Base-by-base conservation (phyloP, 2,329 filamentous ascomycete genomes). In the Alternaria sp. region DNA sequence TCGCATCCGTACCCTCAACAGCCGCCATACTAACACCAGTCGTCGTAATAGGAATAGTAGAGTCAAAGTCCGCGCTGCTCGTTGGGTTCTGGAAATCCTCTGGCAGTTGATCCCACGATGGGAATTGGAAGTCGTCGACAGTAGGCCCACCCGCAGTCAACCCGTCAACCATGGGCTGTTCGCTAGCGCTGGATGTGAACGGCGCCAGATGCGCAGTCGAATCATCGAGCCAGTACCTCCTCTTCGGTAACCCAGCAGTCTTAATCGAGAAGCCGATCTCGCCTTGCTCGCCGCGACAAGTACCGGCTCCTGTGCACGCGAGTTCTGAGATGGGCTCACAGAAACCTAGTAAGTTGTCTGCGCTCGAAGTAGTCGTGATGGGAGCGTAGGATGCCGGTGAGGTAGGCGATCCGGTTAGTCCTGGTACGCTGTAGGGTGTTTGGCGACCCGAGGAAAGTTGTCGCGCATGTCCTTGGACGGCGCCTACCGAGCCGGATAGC, bases 61-160 rank as follows among this genome's bases (percentile, higher is more conserved):
- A 49, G 13, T 64, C 49, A 6, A 71, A 66, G 8, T 57, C 69
- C 2, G 73, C 66, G 30, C 69, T 76, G 5, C 70, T 71, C 0
- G 64, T 67, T 26, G 70, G 67, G 12, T 74, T 67, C 30, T 75
- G 67, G 23, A 77, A 72, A 10, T 70, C 69, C 12, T 52, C 55
- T 1, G 69, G 72, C 1, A 77, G 43, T 57, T 75, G 70, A 49
- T 74, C 75, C 75, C 74, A 78, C 9, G 64, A 69, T 2, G 72
- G 66, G 17, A 77, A 69, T 3, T 68, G 67, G 50, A 76, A 74
- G 43, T 71, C 65, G 1, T 66, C 57, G 21, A 54, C 55, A 11
- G 56, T 54, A 21, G 47, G 21, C 11, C 60, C 59, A 17, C 47
- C 46, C 21, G 54, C 43, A 21, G 57, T 67, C 21, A 45, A 12